Conservation (phyloP, 306 rosid genomes). For the Ormosia semicastrata region DNA sequence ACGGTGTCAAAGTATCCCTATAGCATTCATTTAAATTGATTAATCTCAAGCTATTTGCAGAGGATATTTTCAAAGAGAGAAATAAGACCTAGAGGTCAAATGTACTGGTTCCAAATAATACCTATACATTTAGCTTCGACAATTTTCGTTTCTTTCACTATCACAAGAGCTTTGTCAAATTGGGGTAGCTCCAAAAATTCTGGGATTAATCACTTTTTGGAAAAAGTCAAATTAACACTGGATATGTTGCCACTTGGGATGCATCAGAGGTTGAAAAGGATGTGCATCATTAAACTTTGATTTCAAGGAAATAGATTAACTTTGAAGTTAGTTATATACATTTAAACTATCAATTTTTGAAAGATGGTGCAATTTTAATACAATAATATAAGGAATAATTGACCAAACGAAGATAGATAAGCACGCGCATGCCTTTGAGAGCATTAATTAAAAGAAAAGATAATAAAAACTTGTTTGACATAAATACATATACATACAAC, state of each 20-base stretch:
- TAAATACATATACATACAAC: neutral
- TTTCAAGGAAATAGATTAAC: neutral
- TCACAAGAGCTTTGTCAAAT: neutral
- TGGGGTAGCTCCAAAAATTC: neutral
- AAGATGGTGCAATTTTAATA: neutral
- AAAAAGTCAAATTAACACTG: neutral
- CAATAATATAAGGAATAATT: neutral
- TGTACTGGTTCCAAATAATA: neutral
- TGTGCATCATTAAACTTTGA: neutral
- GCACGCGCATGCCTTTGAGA: slow-evolving; percentile 18
- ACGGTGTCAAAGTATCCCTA: too few relatives aligned
- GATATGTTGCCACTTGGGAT: neutral
- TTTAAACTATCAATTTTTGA: slow-evolving; percentile 4
- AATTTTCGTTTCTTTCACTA: neutral
- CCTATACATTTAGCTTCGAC: neutral
- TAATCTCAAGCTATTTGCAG: neutral
- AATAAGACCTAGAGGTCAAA: neutral
- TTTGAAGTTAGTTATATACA: neutral
- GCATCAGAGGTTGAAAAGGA: slow-evolving; percentile 13
- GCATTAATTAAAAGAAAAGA: too few relatives aligned
- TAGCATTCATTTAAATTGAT: neutral
- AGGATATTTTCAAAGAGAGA: neutral
- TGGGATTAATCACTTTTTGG: neutral
- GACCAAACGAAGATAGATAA: neutral
- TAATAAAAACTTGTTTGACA: neutral